phyloP scores from a whole-genome alignment of 2,329 filamentous ascomycete species.

The Chaetomiaceae sp. region DNA sequence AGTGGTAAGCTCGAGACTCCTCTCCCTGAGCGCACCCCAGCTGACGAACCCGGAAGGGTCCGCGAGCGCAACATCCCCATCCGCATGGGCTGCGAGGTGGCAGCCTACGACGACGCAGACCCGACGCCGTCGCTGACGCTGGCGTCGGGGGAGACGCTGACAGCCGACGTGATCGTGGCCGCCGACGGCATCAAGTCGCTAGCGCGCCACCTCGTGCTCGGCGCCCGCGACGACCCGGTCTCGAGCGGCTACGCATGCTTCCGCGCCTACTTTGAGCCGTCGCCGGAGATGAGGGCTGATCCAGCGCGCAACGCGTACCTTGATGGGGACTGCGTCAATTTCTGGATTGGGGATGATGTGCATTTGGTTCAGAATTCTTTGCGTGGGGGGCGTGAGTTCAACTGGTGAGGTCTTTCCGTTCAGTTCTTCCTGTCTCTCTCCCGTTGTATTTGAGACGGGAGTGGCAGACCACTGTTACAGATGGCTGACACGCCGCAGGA shows the following conservation, averaged over 20 bases:
- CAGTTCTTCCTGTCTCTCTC: not conserved
- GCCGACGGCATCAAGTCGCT: constrained; percentile 48
- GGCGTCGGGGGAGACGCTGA: constrained; percentile 31
- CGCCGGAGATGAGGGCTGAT: constrained; percentile 31
- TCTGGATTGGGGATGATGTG: constrained; percentile 39
- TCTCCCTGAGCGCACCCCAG: too few species aligned
- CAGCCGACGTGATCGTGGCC: constrained; percentile 44
- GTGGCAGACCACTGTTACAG: too few species aligned
- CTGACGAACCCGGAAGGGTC: too few species aligned
- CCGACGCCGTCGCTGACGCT: constrained; percentile 29
- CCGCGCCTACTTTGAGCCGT: constrained; percentile 37
- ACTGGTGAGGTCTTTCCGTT: constrained; percentile 29
- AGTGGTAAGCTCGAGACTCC: constrained; percentile 18
- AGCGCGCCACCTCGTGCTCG: constrained; percentile 44
- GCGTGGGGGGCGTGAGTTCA: constrained; percentile 38
- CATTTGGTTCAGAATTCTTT: constrained; percentile 41
- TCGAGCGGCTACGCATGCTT: constrained; percentile 49
- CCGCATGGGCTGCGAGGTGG: constrained; percentile 35
- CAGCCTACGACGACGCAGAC: constrained; percentile 32
- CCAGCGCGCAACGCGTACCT: constrained; percentile 35
- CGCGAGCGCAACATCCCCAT: constrained; percentile 35
- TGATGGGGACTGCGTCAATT: constrained; percentile 39
- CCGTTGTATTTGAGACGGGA: too few species aligned
- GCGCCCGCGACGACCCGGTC: constrained; percentile 46
- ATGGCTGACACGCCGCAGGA: constrained; percentile 22